A percentile compares a stretch with the other conserved stretches of the same genome.
Evolutionary conservation across 768 basidiomycete species (phyloP).

Genomic region (Multifurca ochricompacta): DNA sequence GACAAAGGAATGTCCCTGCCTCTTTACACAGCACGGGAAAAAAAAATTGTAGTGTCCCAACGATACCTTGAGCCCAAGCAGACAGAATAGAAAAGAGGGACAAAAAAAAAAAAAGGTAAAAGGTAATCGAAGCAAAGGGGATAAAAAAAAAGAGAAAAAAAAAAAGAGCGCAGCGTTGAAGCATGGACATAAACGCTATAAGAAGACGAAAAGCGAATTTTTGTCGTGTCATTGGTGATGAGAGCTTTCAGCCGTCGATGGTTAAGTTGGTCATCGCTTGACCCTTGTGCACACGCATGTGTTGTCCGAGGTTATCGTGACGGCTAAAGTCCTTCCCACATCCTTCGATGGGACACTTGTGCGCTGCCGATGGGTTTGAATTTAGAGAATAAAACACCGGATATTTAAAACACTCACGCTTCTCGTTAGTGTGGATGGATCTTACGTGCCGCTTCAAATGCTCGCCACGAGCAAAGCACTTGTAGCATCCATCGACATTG

Average conservation of each 20-base stretch:
- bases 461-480: slow-evolving; percentile 82
- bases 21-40: too few species aligned
- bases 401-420: slow-evolving; percentile 60
- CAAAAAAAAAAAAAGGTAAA: not conserved
- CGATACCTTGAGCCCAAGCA: slow-evolving; percentile 15
- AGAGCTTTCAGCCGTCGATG: slow-evolving; percentile 11
- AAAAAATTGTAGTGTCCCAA: slow-evolving; percentile 12
- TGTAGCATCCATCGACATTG: slow-evolving; percentile 75
- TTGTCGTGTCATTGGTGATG: not conserved
- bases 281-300: slow-evolving; percentile 71
- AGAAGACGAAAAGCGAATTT: not conserved
- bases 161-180: not conserved
- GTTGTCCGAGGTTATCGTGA: slow-evolving; percentile 84
- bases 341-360: slow-evolving; percentile 69
- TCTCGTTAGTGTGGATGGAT: slow-evolving; percentile 87
- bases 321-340: slow-evolving; percentile 82
- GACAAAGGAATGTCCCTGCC: slow-evolving; percentile 8
- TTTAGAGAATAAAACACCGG: slow-evolving; percentile 5
- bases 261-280: not conserved
- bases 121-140: not conserved
- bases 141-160: not conserved
- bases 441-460: slow-evolving; percentile 85
- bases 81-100: not conserved
- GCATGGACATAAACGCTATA: not conserved
- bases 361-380: slow-evolving; percentile 41